Evolutionary conservation across 495 filamentous ascomycete species (phyloP), one percentile per base, ranked within the genome.

Genomic region (Peziza echinospora): DNA sequence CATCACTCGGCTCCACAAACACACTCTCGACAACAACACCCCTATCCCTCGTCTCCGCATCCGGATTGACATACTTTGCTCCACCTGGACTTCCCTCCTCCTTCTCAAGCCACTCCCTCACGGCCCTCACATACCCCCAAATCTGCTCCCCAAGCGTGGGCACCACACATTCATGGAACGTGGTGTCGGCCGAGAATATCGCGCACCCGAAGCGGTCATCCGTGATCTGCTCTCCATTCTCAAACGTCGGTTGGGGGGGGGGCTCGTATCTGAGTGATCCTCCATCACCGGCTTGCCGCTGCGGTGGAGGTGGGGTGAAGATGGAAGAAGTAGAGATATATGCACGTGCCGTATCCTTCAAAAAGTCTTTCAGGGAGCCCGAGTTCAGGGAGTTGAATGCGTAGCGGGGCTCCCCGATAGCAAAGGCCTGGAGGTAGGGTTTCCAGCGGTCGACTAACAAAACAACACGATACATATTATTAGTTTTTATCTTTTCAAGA

Each of bases 131-230:
- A 22, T 44, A 21, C n/a, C 24, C 41, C 46, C 7, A 42, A 10
- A n/a, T 49, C 47, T 21, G 24, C 1, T 24, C 43, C 42, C 24
- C 28, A 19, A 22, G 26, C 28, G 13, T 41, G 21, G 28, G 30
- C 40, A 43, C 43, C 24, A 46, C n/a, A 24, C n/a, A 25, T 19
- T 7, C 17, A 28, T 10, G 22, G 3, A 24, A 37, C 25, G 16
- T 22, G 52, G 44, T 48, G 48, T 47, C 53, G 3, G 53, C 44
- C n/a, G 53, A 55, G 40, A 53, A 56, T 21, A 52, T 55, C 22
- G 52, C 52, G 34, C 53, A 55, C 8, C 53, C 53, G 43, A 52
- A 55, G 11, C 53, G 47, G 25, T 45, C 48, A 24, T 55, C 53
- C 11, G 54, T 48, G 19, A 55, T 44, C 5, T 52, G 47, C 22